phyloP scores from a whole-genome alignment of 192 early-diverging fungal genomes.

The Coemansia sp. region DNA sequence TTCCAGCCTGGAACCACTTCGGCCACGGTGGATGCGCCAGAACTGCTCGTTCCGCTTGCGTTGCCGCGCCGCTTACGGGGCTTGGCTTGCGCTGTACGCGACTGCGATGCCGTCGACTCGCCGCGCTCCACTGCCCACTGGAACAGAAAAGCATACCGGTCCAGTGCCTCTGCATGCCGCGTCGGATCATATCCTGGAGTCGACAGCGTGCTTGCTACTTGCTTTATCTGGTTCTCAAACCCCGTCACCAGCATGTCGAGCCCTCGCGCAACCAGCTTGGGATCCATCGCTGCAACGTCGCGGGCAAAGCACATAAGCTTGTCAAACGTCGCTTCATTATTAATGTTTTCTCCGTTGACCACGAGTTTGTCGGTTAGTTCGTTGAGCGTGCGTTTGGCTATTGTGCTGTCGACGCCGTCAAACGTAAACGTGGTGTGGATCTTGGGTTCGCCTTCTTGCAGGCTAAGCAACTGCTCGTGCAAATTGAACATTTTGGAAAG shows the following conservation, averaged over 20 bases:
- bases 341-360: conserved; percentile 41
- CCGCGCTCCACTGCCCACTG: conserved; percentile 76
- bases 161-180: conserved; percentile 63
- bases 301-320: conserved; percentile 45
- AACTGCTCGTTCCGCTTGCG: conserved; percentile 7
- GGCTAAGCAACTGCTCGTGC: conserved; percentile 60
- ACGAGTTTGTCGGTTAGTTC: conserved; percentile 54
- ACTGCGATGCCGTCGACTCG: conserved; percentile 58
- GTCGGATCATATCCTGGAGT: conserved; percentile 69
- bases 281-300: conserved; percentile 49
- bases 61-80: conserved; percentile 42
- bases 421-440: conserved; percentile 46
- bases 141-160: conserved; percentile 81
- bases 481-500: conserved; percentile 49
- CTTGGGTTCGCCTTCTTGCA: conserved; percentile 58
- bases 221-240: conserved; percentile 65
- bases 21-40: conserved; percentile 31
- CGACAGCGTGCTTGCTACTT: conserved; percentile 61
- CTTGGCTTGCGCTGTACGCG: conserved; percentile 13
- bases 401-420: conserved; percentile 30
- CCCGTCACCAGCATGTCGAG: conserved; percentile 73
- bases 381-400: conserved; percentile 55
- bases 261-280: conserved; percentile 57
- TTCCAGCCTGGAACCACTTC: conserved; percentile 47
- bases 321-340: conserved; percentile 24